Evolutionary conservation across 305 asterid species (phyloP).

Genomic region (Solanum hybrid): DNA sequence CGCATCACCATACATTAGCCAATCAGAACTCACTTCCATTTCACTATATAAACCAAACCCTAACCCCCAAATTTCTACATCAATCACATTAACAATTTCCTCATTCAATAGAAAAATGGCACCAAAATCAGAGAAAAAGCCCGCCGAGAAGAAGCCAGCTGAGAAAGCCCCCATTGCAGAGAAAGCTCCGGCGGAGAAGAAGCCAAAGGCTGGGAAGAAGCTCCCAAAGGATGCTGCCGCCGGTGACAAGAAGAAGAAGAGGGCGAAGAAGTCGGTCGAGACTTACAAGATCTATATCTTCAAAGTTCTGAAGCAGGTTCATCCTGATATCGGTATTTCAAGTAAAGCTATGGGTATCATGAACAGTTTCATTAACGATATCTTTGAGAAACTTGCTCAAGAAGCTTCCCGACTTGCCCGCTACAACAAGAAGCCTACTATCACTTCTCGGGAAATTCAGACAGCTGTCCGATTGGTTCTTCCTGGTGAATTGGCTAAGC

Average conservation of each 20-base stretch:
- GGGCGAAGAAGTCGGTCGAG: conserved; percentile 19
- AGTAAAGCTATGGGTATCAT: conserved; percentile 62
- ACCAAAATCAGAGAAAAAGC: conserved; percentile 49
- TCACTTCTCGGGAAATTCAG: conserved; percentile 50
- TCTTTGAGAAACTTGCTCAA: conserved; percentile 48
- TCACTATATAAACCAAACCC: not conserved
- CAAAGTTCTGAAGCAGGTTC: conserved; percentile 55
- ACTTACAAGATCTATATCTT: conserved; percentile 63
- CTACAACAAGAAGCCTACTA: conserved; percentile 57
- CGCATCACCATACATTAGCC: not conserved
- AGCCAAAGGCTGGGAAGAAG: conserved; percentile 15
- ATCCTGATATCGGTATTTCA: conserved; percentile 50
- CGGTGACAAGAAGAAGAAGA: conserved; percentile 17
- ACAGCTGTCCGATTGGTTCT: conserved; percentile 49
- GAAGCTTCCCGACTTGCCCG: conserved; percentile 41
- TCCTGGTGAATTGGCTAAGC: conserved; percentile 58
- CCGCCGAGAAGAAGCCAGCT: conserved; percentile 45
- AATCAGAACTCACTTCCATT: not conserved
- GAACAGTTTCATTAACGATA: conserved; percentile 58
- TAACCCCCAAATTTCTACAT: not conserved
- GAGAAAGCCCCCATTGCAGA: conserved; percentile 42
- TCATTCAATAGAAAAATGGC: conserved; percentile 20
- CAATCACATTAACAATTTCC: not conserved
- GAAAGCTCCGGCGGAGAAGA: conserved; percentile 37
- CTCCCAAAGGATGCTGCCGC: conserved; percentile 13